phyloP scores from a whole-genome alignment of 768 basidiomycete genomes.

The Termitomyces sp. region DNA sequence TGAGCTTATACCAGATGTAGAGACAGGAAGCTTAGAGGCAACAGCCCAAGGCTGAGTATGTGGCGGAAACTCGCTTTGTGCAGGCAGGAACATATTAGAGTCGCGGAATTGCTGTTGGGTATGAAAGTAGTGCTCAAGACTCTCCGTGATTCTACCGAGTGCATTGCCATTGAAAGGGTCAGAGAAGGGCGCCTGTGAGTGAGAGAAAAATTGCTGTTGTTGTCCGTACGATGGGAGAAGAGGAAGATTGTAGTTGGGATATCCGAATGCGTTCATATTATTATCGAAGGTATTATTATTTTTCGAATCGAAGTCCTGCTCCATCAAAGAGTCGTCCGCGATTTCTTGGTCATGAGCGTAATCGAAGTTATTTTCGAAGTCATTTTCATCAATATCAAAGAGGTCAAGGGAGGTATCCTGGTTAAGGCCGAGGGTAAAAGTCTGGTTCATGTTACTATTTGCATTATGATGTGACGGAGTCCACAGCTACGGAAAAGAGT shows the following conservation, averaged over 20 bases:
- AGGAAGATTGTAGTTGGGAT: constrained; percentile 25
- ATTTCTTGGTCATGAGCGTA: constrained; percentile 26
- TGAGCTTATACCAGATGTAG: neutral
- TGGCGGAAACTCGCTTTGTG: constrained; percentile 7
- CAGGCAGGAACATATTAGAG: constrained; percentile 13
- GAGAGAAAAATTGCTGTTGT: constrained; percentile 21
- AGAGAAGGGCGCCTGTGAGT: constrained; percentile 23
- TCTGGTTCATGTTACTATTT: constrained; percentile 17
- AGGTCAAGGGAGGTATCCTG: constrained; percentile 47
- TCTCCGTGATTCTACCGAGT: constrained; percentile 33
- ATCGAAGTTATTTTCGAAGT: constrained; percentile 47
- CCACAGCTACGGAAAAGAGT: constrained; percentile 21
- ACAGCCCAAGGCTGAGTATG: constrained; percentile 5
- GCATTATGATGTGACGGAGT: constrained; percentile 21
- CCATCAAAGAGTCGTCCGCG: constrained; percentile 30
- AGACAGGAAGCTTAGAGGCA: neutral
- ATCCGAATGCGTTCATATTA: constrained; percentile 26
- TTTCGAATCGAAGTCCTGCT: constrained; percentile 24
- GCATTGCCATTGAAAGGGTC: constrained; percentile 37
- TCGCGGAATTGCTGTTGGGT: constrained; percentile 24
- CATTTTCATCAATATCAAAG: constrained; percentile 74
- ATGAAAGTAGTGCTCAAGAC: constrained; percentile 39
- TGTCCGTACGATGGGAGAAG: constrained; percentile 19
- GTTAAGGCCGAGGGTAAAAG: constrained; percentile 29
- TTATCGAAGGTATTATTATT: constrained; percentile 17